phyloP scores from a whole-genome alignment of 179 eudicot species.

The Nepenthes alata region DNA sequence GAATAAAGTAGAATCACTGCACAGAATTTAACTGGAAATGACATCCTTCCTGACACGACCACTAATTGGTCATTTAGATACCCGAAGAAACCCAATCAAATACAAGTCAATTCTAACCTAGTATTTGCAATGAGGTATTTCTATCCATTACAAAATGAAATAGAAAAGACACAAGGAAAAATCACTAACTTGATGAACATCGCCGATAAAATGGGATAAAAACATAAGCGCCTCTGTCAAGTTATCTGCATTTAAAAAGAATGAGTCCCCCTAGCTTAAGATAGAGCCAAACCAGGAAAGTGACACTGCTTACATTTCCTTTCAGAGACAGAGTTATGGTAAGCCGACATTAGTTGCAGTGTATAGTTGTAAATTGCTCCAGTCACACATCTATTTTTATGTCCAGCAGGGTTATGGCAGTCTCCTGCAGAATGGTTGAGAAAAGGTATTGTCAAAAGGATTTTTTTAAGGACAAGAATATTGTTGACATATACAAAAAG shows the following conservation, averaged over 20 bases:
- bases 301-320: constrained; percentile 39
- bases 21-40: no score
- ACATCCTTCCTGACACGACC: no score
- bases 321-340: constrained; percentile 25
- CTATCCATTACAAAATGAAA: neutral
- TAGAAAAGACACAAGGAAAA: constrained; percentile 3
- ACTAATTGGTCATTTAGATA: no score
- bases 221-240: constrained; percentile 99
- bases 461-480: neutral
- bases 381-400: constrained; percentile 58
- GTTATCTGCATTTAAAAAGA: constrained; percentile 47
- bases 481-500: no score
- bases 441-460: neutral
- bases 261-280: neutral
- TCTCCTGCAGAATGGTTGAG: constrained; percentile 42
- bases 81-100: no score
- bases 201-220: constrained; percentile 85
- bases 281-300: neutral
- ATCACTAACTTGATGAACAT: constrained; percentile 81
- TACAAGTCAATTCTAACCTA: no score
- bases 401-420: constrained; percentile 72
- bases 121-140: neutral
- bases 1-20: no score
- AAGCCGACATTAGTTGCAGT: constrained; percentile 48
- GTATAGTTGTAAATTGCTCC: constrained; percentile 94